phyloP scores from a whole-genome alignment of 1,284 basidiomycete genomes.

The Tilletiaria anomala region DNA sequence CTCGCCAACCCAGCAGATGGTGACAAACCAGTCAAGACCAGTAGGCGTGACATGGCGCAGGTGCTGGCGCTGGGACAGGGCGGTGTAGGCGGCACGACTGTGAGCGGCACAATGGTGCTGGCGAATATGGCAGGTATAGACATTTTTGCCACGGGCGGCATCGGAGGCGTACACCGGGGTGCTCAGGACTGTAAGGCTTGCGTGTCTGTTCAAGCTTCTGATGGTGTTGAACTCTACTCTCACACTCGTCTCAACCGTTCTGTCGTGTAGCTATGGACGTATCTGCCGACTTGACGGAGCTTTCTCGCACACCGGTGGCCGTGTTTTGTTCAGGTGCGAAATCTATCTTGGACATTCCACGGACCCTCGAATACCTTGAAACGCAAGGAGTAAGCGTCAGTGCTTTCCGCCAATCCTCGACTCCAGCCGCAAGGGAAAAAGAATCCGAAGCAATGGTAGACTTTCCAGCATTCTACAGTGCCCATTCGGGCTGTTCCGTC shows the following conservation, averaged over 20 bases:
- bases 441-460: constrained; percentile 40
- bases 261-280: constrained; percentile 64
- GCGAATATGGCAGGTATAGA: constrained; percentile 33
- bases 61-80: constrained; percentile 51
- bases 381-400: constrained; percentile 86
- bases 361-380: constrained; percentile 89
- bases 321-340: constrained; percentile 90
- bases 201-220: neutral
- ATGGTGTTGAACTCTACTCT: neutral
- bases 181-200: constrained; percentile 65
- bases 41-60: constrained; percentile 69
- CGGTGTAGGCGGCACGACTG: constrained; percentile 73
- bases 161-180: constrained; percentile 82
- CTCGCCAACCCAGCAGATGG: constrained; percentile 41
- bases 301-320: constrained; percentile 39
- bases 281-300: constrained; percentile 33
- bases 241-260: neutral
- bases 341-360: constrained; percentile 80
- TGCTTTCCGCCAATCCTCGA: constrained; percentile 50
- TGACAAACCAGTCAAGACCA: constrained; percentile 55
- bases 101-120: constrained; percentile 55
- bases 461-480: constrained; percentile 90
- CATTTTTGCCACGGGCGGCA: constrained; percentile 41
- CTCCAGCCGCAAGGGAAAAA: neutral
- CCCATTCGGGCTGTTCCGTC: constrained; percentile 67